phyloP scores from a whole-genome alignment of 768 basidiomycete species.

The Mycena venus region DNA sequence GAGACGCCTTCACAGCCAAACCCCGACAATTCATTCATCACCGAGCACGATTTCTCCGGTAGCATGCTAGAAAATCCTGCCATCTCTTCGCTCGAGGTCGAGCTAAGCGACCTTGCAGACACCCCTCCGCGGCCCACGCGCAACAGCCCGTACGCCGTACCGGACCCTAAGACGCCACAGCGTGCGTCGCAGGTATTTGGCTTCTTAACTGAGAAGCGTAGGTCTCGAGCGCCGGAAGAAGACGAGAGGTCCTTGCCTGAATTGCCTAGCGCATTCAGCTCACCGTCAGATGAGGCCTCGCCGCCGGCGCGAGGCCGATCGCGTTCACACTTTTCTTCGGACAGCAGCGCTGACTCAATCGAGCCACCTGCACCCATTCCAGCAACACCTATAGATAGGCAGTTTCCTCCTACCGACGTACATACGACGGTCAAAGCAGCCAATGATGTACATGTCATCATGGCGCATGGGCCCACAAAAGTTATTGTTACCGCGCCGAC shows the following conservation, averaged over 20 bases:
- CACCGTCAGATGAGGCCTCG: conserved; percentile 51
- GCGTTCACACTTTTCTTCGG: conserved; percentile 46
- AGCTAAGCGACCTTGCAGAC: conserved; percentile 68
- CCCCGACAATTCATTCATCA: conserved; percentile 56
- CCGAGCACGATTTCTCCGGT: conserved; percentile 63
- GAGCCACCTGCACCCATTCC: conserved; percentile 27
- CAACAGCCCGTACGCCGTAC: conserved; percentile 47
- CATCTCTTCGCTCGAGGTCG: conserved; percentile 84
- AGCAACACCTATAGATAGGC: conserved; percentile 36
- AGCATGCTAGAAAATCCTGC: conserved; percentile 57
- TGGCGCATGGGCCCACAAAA: conserved; percentile 60
- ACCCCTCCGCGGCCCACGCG: conserved; percentile 41
- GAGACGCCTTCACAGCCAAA: conserved; percentile 46
- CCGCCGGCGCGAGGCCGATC: conserved; percentile 20
- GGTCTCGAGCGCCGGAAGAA: conserved; percentile 45
- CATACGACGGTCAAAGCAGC: conserved; percentile 17
- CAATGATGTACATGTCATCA: conserved; percentile 56
- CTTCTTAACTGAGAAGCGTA: conserved; percentile 70
- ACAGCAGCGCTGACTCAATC: conserved; percentile 37
- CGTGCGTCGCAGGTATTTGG: conserved; percentile 83
- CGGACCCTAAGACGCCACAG: conserved; percentile 66
- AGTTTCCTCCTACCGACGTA: background rate
- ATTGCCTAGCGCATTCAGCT: conserved; percentile 55
- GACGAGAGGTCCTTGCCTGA: conserved; percentile 56
- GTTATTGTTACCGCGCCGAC: conserved; percentile 70